Percentiles rank a stretch among this genome's conserved stretches.
These are phyloP conservation scores for Helicostylum pulchrum DNA, from an alignment of 192 early-diverging fungal genomes.

Conservation along the genomic window DNA sequence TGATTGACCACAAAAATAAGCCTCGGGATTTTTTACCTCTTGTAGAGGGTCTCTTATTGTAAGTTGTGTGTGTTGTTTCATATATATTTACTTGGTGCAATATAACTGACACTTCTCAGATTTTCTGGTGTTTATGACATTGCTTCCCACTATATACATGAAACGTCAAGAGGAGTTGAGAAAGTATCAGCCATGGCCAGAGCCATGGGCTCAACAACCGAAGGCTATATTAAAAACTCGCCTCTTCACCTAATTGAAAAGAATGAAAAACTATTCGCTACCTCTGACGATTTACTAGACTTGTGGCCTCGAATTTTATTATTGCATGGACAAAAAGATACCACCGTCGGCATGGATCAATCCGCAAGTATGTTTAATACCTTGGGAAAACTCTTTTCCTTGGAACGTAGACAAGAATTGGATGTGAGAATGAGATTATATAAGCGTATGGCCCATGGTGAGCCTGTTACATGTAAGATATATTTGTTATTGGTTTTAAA, in stretches of 20 bases:
- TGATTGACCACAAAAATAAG: neutral
- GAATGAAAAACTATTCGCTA: constrained; percentile 20
- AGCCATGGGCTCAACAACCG: constrained; percentile 45
- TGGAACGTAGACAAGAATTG: constrained; percentile 29
- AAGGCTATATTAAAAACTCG: constrained; percentile 24
- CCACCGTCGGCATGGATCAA: constrained; percentile 28
- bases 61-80: constrained; percentile 17
- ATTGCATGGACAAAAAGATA: constrained; percentile 38
- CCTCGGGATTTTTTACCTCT: constrained; percentile 30
- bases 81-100: neutral
- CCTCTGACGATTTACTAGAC: constrained; percentile 26
- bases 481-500: neutral
- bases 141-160: constrained; percentile 44
- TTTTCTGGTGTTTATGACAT: constrained; percentile 53
- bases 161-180: constrained; percentile 51
- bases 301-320: constrained; percentile 33
- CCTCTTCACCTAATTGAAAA: constrained; percentile 25
- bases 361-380: constrained; percentile 33
- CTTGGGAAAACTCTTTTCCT: constrained; percentile 31
- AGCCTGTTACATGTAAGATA: constrained; percentile 34
- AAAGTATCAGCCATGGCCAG: constrained; percentile 54
- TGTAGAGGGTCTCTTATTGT: constrained; percentile 39
- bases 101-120: constrained; percentile 1
- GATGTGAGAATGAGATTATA: constrained; percentile 38
- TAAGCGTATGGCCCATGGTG: constrained; percentile 34